These are phyloP conservation scores for Mycena capillaripes DNA, from an alignment of 768 basidiomycete species.

Conservation along the genomic window DNA sequence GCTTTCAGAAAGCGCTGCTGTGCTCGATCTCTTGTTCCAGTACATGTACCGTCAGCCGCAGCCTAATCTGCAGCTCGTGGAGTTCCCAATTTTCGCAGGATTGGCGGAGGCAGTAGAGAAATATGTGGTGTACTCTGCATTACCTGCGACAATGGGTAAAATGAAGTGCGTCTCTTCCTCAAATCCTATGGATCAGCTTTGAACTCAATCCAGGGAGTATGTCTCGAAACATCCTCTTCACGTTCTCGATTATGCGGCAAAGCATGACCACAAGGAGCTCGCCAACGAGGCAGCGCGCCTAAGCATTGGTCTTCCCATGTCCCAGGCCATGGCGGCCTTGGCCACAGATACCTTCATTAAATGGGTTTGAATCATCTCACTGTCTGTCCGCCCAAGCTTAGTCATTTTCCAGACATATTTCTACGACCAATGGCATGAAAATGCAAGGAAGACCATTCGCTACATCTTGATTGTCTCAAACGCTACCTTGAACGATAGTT, in stretches of 20 bases:
- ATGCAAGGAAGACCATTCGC: too few relatives aligned
- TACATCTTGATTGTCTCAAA: too few relatives aligned
- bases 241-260: neutral
- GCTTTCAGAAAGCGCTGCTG: conserved; percentile 27
- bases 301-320: neutral
- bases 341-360: neutral
- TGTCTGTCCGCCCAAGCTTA: too few relatives aligned
- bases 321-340: neutral
- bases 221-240: neutral
- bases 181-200: too few relatives aligned
- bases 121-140: neutral
- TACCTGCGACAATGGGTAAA: neutral
- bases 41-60: conserved; percentile 38
- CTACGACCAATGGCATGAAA: too few relatives aligned
- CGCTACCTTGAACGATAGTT: too few relatives aligned
- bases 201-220: too few relatives aligned
- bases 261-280: neutral
- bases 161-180: neutral
- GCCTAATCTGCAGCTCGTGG: conserved; percentile 31
- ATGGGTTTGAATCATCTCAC: neutral
- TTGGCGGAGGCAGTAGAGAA: neutral
- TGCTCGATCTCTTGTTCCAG: conserved; percentile 40
- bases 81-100: conserved; percentile 20
- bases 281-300: neutral
- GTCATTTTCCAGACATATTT: too few relatives aligned